These are phyloP conservation scores for Citrus sp. DNA, from an alignment of 345 rosid species.

Conservation along the genomic window DNA sequence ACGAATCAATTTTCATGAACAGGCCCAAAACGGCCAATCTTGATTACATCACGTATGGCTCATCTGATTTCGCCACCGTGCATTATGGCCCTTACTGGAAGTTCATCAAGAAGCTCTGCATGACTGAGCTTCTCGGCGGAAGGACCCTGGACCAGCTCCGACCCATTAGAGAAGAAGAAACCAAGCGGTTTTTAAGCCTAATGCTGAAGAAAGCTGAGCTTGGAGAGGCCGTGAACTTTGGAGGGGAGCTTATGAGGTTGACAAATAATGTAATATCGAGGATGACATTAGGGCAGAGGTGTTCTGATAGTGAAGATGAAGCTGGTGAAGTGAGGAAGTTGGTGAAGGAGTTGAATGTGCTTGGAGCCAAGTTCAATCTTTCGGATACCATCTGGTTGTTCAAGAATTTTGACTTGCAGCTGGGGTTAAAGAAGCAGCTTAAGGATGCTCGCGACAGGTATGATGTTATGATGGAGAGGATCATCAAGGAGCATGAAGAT, in stretches of 20 bases:
- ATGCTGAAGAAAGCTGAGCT: constrained; percentile 38
- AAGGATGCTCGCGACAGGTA: constrained; percentile 53
- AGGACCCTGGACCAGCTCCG: constrained; percentile 41
- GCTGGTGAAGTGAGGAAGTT: constrained; percentile 49
- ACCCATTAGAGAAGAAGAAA: constrained; percentile 46
- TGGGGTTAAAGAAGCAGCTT: constrained; percentile 53
- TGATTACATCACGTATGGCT: constrained; percentile 75
- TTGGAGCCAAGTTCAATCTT: constrained; percentile 53
- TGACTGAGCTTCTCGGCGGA: constrained; percentile 59
- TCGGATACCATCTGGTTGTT: constrained; percentile 72
- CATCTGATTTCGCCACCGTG: constrained; percentile 64
- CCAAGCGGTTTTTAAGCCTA: constrained; percentile 30
- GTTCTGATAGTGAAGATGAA: constrained; percentile 32
- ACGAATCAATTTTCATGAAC: constrained; percentile 57
- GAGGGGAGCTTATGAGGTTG: constrained; percentile 52
- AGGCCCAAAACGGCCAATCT: constrained; percentile 46
- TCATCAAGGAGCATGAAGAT: constrained; percentile 53
- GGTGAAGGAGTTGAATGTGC: constrained; percentile 54
- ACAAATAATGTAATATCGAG: constrained; percentile 57
- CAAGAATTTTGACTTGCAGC: constrained; percentile 52
- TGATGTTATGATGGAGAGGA: constrained; percentile 64
- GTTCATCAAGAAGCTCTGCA: constrained; percentile 75
- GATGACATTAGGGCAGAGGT: constrained; percentile 52
- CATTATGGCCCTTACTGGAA: constrained; percentile 71
- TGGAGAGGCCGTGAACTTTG: constrained; percentile 37